A percentile compares a stretch with the other conserved stretches of the same genome.
These are phyloP conservation scores for Pontederia crassipes DNA, from an alignment of 176 grass and related monocot genomes.

Conservation along the genomic window DNA sequence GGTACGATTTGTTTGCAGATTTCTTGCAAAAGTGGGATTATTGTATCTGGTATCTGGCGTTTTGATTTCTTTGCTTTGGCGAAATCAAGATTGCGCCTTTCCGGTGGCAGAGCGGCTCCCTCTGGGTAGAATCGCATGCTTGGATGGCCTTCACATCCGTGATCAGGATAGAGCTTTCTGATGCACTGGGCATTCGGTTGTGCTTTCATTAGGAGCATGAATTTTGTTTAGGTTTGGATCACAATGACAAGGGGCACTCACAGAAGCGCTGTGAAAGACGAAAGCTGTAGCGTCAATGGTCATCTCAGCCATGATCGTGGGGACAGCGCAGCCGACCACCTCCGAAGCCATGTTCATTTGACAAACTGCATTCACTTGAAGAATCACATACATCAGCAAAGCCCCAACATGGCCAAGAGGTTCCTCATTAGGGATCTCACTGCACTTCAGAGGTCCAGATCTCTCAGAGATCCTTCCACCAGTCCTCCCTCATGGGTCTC, in stretches of 20 bases:
- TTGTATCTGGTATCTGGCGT: too few relatives aligned
- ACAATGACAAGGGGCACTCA: neutral
- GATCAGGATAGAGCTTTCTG: neutral
- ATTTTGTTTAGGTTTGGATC: neutral
- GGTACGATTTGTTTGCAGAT: too few relatives aligned
- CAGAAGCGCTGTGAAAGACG: neutral
- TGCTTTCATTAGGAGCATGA: neutral
- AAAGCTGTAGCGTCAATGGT: neutral
- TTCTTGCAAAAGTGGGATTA: too few relatives aligned
- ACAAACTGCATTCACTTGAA: constrained; percentile 82
- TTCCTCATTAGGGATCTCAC: constrained; percentile 75
- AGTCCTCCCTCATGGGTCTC: constrained; percentile 42
- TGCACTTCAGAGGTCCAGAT: constrained; percentile 64
- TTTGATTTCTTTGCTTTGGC: too few relatives aligned
- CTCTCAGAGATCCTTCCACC: constrained; percentile 68
- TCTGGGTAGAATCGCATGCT: too few relatives aligned
- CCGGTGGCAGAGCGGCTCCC: too few relatives aligned
- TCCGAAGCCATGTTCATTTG: constrained; percentile 62
- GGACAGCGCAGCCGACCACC: constrained; percentile 22
- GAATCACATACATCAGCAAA: constrained; percentile 42
- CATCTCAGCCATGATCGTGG: constrained; percentile 9
- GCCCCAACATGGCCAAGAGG: constrained; percentile 32
- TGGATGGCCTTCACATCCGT: neutral
- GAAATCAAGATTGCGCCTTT: too few relatives aligned
- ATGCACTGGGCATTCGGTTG: neutral